phyloP scores from a whole-genome alignment of 345 rosid species.

The Nasturtium officinale region DNA sequence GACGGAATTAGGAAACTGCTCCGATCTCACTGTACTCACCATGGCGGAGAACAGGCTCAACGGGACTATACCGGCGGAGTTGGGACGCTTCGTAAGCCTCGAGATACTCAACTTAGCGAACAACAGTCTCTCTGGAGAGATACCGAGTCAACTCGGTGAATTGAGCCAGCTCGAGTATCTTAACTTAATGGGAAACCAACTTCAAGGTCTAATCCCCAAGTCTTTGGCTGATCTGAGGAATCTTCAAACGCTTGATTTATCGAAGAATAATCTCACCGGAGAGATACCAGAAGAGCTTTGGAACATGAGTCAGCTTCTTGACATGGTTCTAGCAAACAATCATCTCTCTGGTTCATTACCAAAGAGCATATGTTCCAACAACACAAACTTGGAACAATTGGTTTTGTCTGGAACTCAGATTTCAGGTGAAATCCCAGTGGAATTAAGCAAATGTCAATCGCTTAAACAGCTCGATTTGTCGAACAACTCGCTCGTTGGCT shows the following conservation, averaged over 20 bases:
- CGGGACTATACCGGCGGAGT: slow-evolving; percentile 70
- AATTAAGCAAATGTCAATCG: slow-evolving; percentile 58
- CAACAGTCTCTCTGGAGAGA: slow-evolving; percentile 74
- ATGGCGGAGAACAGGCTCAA: slow-evolving; percentile 63
- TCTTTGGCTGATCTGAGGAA: slow-evolving; percentile 50
- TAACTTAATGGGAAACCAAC: slow-evolving; percentile 67
- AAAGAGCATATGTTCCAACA: slow-evolving; percentile 54
- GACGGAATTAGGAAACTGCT: slow-evolving; percentile 71
- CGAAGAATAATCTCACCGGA: slow-evolving; percentile 69
- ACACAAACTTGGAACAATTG: slow-evolving; percentile 56
- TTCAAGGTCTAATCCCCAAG: slow-evolving; percentile 66
- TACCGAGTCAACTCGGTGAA: slow-evolving; percentile 64
- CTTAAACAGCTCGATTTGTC: slow-evolving; percentile 80
- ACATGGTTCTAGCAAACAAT: slow-evolving; percentile 65
- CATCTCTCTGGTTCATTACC: slow-evolving; percentile 64
- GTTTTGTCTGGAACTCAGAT: slow-evolving; percentile 59
- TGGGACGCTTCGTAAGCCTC: slow-evolving; percentile 59
- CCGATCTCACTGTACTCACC: slow-evolving; percentile 57
- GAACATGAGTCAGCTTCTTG: slow-evolving; percentile 61
- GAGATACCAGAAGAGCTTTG: slow-evolving; percentile 76
- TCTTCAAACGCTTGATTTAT: slow-evolving; percentile 73
- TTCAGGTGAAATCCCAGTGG: slow-evolving; percentile 69
- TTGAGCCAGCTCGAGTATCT: slow-evolving; percentile 65
- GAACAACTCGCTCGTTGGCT: slow-evolving; percentile 68
- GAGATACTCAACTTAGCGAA: slow-evolving; percentile 63